phyloP scores from a whole-genome alignment of 768 basidiomycete species.

The Serendipita vermifera region DNA sequence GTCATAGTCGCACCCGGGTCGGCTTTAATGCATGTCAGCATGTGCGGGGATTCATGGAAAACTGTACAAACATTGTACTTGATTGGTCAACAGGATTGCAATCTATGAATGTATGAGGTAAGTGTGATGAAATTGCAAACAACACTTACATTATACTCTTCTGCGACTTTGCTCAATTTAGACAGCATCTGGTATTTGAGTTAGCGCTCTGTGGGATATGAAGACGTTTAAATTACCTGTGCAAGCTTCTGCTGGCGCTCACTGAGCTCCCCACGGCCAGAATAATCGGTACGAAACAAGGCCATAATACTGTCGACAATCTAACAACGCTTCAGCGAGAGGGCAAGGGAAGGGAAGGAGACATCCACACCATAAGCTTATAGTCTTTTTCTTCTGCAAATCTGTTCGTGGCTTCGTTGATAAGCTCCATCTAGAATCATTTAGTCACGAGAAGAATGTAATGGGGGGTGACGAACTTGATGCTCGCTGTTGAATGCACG shows the following conservation, averaged over 20 bases:
- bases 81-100: slow-evolving; percentile 79
- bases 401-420: slow-evolving; percentile 75
- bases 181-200: slow-evolving; percentile 57
- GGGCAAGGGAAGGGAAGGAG: no score
- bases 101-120: slow-evolving; percentile 36
- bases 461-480: slow-evolving; percentile 38
- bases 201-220: neutral
- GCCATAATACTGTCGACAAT: slow-evolving; percentile 98
- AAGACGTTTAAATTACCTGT: slow-evolving; percentile 40
- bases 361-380: slow-evolving; percentile 23
- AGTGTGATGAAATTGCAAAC: slow-evolving; percentile 4
- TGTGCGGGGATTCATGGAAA: neutral
- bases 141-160: slow-evolving; percentile 68
- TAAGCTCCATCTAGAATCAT: slow-evolving; percentile 58
- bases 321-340: no score
- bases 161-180: slow-evolving; percentile 78
- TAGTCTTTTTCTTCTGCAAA: slow-evolving; percentile 86
- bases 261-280: slow-evolving; percentile 85
- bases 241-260: slow-evolving; percentile 93
- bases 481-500: slow-evolving; percentile 89
- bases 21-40: slow-evolving; percentile 33
- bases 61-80: slow-evolving; percentile 60
- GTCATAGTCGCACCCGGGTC: slow-evolving; percentile 94
- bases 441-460: neutral
- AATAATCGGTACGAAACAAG: slow-evolving; percentile 85